phyloP scores from a whole-genome alignment of 176 grass and related monocot species.

The Puccinellia tenuiflora region DNA sequence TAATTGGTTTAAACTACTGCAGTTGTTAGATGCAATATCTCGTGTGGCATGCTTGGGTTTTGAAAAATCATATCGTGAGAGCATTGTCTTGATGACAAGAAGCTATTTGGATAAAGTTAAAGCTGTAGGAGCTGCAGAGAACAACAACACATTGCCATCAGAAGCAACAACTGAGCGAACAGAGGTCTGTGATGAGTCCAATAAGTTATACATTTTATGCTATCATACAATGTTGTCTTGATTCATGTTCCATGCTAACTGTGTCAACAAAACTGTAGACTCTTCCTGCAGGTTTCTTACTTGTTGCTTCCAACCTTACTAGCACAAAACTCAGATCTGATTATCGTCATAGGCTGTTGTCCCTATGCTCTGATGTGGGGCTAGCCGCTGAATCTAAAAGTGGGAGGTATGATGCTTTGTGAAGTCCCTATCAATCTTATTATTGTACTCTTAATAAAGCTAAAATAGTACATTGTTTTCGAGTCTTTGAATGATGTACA shows the following conservation, averaged over 20 bases:
- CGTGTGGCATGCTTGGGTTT: conserved; percentile 95
- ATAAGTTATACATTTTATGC: conserved; percentile 17
- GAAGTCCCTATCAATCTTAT: conserved; percentile 6
- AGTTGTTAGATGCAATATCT: conserved; percentile 97
- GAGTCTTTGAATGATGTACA: not conserved
- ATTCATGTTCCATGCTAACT: conserved; percentile 48
- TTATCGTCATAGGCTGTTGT: conserved; percentile 88
- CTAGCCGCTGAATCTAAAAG: conserved; percentile 94
- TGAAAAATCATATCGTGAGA: conserved; percentile 98
- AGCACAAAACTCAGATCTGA: conserved; percentile 88
- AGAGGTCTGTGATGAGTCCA: conserved; percentile 48
- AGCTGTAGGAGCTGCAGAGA: conserved; percentile 61
- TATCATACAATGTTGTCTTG: conserved; percentile 16
- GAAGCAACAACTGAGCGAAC: conserved; percentile 83
- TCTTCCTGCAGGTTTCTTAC: conserved; percentile 93
- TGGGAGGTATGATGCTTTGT: conserved; percentile 55
- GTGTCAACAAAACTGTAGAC: conserved; percentile 67
- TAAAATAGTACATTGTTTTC: conserved; percentile 6
- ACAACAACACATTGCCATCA: conserved; percentile 57
- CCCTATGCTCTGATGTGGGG: conserved; percentile 98
- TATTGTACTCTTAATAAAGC: not conserved
- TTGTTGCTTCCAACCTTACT: conserved; percentile 84
- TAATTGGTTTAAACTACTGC: conserved; percentile 35
- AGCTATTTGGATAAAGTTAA: conserved; percentile 98
- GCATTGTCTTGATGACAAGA: conserved; percentile 99